Evolutionary conservation across 768 basidiomycete genomes (phyloP), one percentile per base, ranked within the genome.

Genomic region (Auricularia cornea): DNA sequence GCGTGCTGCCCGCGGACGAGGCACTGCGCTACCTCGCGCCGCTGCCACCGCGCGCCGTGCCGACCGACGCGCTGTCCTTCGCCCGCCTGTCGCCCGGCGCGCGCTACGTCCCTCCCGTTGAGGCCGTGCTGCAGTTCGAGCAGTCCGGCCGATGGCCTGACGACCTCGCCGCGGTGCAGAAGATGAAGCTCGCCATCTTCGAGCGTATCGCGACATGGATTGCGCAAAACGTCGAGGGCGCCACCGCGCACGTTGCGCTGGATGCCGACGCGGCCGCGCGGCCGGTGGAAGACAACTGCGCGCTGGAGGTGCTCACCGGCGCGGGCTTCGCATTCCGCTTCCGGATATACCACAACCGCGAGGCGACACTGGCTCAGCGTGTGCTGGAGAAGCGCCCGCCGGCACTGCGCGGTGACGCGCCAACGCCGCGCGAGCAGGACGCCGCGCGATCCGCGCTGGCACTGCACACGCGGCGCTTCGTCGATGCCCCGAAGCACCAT

Each of bases 141-240:
- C 90, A 88, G 65, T 96, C 94, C 0, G 86, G 88, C 0, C 84
- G 84, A 65, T 99, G 97, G 97, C 96, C 97, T 0, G 95, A 98
- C 70, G 94, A 98, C 67, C 81, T 98, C 3, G 81, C 79, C 20
- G 94, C 94, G 0, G 90, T 98, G 57, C 96, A 97, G 72, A 92
- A 92, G 66, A 88, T 94, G 74, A 98, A 98, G 73, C 78, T 96
- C 1, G 96, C 95, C 0, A 89, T 98, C 71, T 84, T 98, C 65
- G 91, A 94, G 70, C 84, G 85, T 44, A 79, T 98, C 6, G 92
- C 89, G 1, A 77, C 79, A 23, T 79, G 80, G 1, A 78, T 97
- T 57, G 84, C 85, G 82, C 72, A 74, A 11, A 70, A 78, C 1
- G 75, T 81, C 1, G 63, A 78, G 0, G 85, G 84, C 8, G 72